These are phyloP conservation scores for Globisporangium barbulae DNA, from an alignment of 352 stramenopile genomes.

Conservation along the genomic window DNA sequence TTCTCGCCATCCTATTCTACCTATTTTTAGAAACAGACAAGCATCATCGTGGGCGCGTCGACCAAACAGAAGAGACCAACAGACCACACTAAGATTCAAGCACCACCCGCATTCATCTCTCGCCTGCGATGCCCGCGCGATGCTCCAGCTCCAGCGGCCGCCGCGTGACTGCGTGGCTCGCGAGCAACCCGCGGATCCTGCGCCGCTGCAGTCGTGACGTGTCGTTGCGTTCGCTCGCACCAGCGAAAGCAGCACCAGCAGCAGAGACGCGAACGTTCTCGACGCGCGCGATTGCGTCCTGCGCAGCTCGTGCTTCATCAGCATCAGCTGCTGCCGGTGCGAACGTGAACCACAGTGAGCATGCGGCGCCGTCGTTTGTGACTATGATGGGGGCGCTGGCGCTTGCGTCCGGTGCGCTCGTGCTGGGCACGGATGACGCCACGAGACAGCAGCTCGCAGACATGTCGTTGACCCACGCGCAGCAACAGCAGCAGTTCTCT, in stretches of 20 bases:
- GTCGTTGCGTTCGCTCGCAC: neutral
- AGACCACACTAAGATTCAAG: too few relatives aligned
- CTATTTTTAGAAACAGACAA: too few relatives aligned
- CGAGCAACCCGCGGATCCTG: neutral
- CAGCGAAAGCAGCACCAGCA: neutral
- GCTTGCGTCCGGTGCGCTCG: conserved; percentile 7
- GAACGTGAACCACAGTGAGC: neutral
- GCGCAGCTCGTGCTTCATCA: neutral
- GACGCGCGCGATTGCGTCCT: neutral
- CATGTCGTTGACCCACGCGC: conserved; percentile 4
- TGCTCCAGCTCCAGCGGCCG: conserved; percentile 2
- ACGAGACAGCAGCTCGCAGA: neutral
- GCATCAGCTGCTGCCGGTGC: neutral
- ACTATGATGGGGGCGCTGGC: conserved; percentile 8
- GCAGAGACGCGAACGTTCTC: neutral
- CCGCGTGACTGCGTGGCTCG: conserved; percentile 8
- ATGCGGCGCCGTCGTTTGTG: neutral
- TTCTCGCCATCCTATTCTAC: too few relatives aligned
- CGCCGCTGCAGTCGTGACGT: neutral
- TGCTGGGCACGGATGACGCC: conserved; percentile 7
- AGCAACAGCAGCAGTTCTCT: conserved; percentile 1
- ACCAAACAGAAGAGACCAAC: too few relatives aligned
- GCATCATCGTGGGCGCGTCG: too few relatives aligned
- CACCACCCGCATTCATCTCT: too few relatives aligned
- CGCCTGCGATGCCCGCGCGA: conserved; percentile 7